Evolutionary conservation across 345 rosid species (phyloP).

Genomic region (Pugionium cornutum): DNA sequence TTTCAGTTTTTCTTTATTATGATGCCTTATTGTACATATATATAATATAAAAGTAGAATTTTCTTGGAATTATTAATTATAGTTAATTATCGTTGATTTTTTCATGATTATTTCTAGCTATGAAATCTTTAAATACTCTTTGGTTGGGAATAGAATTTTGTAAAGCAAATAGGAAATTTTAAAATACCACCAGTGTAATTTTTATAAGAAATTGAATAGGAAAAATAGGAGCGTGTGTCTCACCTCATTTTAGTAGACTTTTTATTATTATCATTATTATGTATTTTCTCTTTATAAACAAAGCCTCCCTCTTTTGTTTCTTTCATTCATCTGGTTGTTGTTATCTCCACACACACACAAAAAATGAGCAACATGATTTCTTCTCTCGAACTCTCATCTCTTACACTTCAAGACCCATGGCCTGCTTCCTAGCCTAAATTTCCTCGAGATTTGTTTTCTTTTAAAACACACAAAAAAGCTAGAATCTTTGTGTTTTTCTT

Average conservation of each 20-base stretch:
- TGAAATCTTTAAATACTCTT: neutral
- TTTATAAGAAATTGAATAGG: constrained; percentile 7
- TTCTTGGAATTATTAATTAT: neutral
- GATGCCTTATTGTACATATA: neutral
- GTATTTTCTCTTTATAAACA: constrained; percentile 35
- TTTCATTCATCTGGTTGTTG: constrained; percentile 33
- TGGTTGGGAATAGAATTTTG: constrained; percentile 10
- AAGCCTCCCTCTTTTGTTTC: constrained; percentile 19
- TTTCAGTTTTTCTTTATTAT: neutral
- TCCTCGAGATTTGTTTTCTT: neutral
- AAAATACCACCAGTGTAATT: constrained; percentile 21
- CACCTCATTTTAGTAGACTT: neutral
- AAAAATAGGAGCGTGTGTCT: constrained; percentile 20
- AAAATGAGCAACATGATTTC: constrained; percentile 47
- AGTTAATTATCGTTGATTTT: constrained; percentile 18
- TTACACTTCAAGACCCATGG: constrained; percentile 51
- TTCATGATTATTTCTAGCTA: constrained; percentile 18
- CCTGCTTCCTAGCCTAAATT: constrained; percentile 42
- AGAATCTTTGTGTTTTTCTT: neutral
- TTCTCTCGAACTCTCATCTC: constrained; percentile 43
- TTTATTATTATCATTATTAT: neutral
- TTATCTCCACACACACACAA: constrained; percentile 30
- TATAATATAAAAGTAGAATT: neutral
- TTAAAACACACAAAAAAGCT: neutral
- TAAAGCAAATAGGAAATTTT: constrained; percentile 23